Conservation (phyloP, 495 filamentous ascomycete genomes). For the Aspergillus kassunensis region DNA sequence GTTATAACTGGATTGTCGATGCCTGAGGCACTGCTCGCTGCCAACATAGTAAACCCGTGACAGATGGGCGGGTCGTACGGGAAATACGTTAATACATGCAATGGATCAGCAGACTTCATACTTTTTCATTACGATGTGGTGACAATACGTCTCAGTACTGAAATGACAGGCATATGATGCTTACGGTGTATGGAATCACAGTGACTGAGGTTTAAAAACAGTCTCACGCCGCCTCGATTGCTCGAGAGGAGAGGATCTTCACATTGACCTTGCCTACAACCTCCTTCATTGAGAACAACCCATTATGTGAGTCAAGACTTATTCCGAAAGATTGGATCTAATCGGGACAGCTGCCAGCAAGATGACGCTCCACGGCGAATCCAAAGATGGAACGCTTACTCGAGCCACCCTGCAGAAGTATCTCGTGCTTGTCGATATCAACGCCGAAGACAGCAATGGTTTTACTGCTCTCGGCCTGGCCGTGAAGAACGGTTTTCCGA, state of each 20-base stretch:
- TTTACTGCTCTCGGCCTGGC: neutral
- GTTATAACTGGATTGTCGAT: too few species aligned
- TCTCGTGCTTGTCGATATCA: neutral
- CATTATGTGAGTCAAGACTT: too few species aligned
- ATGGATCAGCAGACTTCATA: neutral
- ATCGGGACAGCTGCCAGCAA: too few species aligned
- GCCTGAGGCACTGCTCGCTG: too few species aligned
- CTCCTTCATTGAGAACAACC: too few species aligned
- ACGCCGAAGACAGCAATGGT: neutral
- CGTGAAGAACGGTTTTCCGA: neutral
- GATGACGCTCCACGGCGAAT: neutral
- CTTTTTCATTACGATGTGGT: neutral
- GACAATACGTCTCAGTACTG: conserved; percentile 1
- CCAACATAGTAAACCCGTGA: too few species aligned
- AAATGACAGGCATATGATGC: neutral
- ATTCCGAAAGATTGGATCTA: too few species aligned
- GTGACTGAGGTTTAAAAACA: neutral
- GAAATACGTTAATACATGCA: neutral
- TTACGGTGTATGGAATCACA: too few species aligned
- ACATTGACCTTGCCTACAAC: too few species aligned
- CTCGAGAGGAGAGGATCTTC: too few species aligned
- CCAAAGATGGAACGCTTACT: neutral
- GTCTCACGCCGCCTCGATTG: neutral
- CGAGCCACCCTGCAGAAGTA: neutral
- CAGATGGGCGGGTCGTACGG: too few species aligned